Base-by-base conservation (phyloP, 2,329 filamentous ascomycete species). In the Stemphylium lycopersici region DNA sequence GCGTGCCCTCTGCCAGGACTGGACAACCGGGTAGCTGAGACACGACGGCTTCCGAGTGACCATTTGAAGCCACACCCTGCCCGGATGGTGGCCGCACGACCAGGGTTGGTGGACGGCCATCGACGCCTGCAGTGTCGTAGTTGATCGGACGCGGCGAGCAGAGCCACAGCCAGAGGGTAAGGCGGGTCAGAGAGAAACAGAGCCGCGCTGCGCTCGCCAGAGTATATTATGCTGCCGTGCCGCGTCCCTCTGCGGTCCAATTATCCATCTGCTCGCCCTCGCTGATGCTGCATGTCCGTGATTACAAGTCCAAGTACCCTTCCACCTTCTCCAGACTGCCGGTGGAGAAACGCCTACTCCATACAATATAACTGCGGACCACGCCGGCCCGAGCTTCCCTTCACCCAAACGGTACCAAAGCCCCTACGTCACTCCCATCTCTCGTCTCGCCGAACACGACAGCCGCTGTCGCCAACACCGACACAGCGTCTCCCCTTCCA, bases 41-140 rank as follows among this genome's bases (percentile, higher is more conserved):
- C 60, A 57, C 49, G 54, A 52, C 39, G 36, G 48, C 56, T 22
- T 55, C 54, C 55, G 32, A 56, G 61, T 72, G 70, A 72, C 69
- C 70, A 59, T 59, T 50, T 58, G 58, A 63, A 66, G 65, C 69
- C 62, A 62, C 61, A 65, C 65, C 63, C 61, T 66, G 65, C 40
- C 38, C 61, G 58, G 58, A 40, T 55, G 45, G 50, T 55, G 59
- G 54, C 58, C 58, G 56, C 61, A 61, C 49, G 59, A 57, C 57
- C 49, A 52, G 58, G 57, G 54, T 54, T 53, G 55, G 48, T 22
- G 37, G 31, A 47, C 34, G 24, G 12, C 11, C 38, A 18, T 38
- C 10, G 44, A 38, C 15, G 44, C 44, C 36, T 47, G 24, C 26
- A 39, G 10, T 37, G 34, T 36, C 29, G 41, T 34, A 40, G 42